phyloP scores from a whole-genome alignment of 495 filamentous ascomycete species.

The Xylaria acuta region DNA sequence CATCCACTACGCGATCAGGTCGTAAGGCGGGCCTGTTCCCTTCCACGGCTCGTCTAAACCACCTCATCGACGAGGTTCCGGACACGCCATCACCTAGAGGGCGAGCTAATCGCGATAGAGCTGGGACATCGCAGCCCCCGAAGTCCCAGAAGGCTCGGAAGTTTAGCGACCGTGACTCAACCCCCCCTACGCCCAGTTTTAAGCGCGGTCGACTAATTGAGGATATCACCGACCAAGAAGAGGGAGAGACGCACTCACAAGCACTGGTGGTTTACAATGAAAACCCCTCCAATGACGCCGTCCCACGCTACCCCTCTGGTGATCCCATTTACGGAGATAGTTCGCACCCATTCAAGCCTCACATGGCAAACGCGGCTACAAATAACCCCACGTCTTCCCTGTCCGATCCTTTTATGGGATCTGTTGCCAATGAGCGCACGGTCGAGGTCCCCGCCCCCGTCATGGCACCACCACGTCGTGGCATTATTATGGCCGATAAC shows the following conservation, averaged over 20 bases:
- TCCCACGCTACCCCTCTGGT: neutral
- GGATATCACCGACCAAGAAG: slow-evolving; percentile 1
- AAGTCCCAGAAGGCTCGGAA: neutral
- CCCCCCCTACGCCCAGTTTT: neutral
- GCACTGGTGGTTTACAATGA: neutral
- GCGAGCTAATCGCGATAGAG: neutral
- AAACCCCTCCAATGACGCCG: neutral
- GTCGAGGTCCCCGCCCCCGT: neutral
- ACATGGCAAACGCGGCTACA: neutral
- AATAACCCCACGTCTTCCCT: neutral
- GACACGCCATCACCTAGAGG: neutral
- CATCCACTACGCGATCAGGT: neutral
- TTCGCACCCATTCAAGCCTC: neutral
- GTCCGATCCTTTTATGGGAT: neutral
- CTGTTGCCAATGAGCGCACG: neutral
- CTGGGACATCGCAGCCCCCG: neutral
- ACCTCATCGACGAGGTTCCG: neutral
- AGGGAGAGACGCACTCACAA: neutral
- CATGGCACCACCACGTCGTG: neutral
- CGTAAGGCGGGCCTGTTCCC: neutral
- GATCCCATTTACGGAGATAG: neutral
- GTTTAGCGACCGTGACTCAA: neutral
- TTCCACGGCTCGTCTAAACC: neutral
- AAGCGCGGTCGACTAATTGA: slow-evolving; percentile 3
- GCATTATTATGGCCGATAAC: neutral